Evolutionary conservation across 2,329 filamentous ascomycete genomes (phyloP).

Genomic region (Xylariaceae sp.): DNA sequence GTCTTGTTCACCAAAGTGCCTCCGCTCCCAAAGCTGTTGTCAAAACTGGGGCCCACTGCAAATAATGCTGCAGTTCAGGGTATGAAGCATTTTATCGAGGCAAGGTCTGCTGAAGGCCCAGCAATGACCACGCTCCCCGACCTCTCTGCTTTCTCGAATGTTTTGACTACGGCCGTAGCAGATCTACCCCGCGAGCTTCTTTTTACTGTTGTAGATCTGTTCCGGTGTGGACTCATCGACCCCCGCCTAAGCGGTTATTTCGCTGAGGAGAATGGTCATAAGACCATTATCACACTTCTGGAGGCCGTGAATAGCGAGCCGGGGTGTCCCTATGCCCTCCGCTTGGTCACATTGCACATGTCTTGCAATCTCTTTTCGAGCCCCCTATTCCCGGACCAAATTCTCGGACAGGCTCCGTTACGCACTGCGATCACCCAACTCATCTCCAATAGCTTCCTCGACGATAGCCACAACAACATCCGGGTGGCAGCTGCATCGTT

Average conservation of each 20-base stretch:
- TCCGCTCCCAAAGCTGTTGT: constrained; percentile 79
- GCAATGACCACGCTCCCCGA: constrained; percentile 75
- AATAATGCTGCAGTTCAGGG: constrained; percentile 66
- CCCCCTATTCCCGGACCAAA: constrained; percentile 70
- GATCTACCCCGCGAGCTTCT: constrained; percentile 68
- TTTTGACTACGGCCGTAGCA: constrained; percentile 62
- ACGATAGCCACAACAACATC: constrained; percentile 74
- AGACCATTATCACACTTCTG: constrained; percentile 68
- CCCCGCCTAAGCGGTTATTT: constrained; percentile 81
- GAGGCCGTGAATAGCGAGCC: constrained; percentile 62
- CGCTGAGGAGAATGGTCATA: constrained; percentile 73
- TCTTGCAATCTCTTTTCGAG: constrained; percentile 85
- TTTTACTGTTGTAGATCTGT: constrained; percentile 86
- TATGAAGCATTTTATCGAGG: constrained; percentile 75
- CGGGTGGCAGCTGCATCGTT: constrained; percentile 83
- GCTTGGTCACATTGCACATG: constrained; percentile 83
- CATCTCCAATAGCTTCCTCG: constrained; percentile 79
- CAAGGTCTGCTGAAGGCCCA: constrained; percentile 62
- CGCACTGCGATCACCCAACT: constrained; percentile 69
- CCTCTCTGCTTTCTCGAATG: constrained; percentile 67
- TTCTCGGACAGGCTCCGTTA: constrained; percentile 60
- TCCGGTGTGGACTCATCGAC: constrained; percentile 79
- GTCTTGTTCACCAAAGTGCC: constrained; percentile 80
- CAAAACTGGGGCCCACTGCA: constrained; percentile 71
- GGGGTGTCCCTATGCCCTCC: constrained; percentile 77